These are phyloP conservation scores for Ammopiptanthus mongolicus DNA, from an alignment of 306 rosid species.

Conservation along the genomic window DNA sequence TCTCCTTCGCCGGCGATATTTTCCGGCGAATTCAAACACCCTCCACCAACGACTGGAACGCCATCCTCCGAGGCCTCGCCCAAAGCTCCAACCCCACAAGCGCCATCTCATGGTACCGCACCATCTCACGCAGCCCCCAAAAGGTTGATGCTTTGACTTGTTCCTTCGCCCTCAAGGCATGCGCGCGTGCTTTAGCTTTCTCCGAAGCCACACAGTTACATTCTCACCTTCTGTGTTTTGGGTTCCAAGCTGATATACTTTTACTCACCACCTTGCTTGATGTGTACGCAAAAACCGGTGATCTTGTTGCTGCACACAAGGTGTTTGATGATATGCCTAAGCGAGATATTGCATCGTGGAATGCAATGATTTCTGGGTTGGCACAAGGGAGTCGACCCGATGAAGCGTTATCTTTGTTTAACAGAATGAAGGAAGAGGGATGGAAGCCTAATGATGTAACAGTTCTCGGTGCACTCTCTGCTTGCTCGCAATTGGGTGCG, in stretches of 20 bases:
- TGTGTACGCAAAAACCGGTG: slow-evolving; percentile 62
- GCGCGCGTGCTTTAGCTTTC: slow-evolving; percentile 73
- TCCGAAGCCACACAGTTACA: slow-evolving; percentile 62
- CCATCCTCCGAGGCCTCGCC: slow-evolving; percentile 77
- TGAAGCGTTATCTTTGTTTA: slow-evolving; percentile 61
- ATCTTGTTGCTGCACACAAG: slow-evolving; percentile 50
- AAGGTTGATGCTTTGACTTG: slow-evolving; percentile 72
- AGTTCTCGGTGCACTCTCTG: slow-evolving; percentile 64
- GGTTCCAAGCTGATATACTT: slow-evolving; percentile 49
- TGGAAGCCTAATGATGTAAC: slow-evolving; percentile 74
- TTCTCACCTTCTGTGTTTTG: slow-evolving; percentile 55
- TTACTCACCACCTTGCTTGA: slow-evolving; percentile 73
- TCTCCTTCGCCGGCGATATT: slow-evolving; percentile 45
- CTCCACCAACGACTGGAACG: slow-evolving; percentile 77
- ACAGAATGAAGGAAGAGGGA: slow-evolving; percentile 57
- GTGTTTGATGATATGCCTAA: slow-evolving; percentile 68
- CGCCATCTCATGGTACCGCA: slow-evolving; percentile 56
- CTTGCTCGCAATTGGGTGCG: slow-evolving; percentile 88
- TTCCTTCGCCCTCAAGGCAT: slow-evolving; percentile 76
- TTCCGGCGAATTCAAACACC: slow-evolving; percentile 52
- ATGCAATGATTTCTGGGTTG: slow-evolving; percentile 73
- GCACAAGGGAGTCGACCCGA: slow-evolving; percentile 69
- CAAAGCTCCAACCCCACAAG: slow-evolving; percentile 56
- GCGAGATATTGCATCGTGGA: slow-evolving; percentile 80
- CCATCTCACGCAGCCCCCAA: slow-evolving; percentile 37